These are phyloP conservation scores for Limnomonas spitsbergensis DNA, from an alignment of 139 green algal species.

Conservation along the genomic window DNA sequence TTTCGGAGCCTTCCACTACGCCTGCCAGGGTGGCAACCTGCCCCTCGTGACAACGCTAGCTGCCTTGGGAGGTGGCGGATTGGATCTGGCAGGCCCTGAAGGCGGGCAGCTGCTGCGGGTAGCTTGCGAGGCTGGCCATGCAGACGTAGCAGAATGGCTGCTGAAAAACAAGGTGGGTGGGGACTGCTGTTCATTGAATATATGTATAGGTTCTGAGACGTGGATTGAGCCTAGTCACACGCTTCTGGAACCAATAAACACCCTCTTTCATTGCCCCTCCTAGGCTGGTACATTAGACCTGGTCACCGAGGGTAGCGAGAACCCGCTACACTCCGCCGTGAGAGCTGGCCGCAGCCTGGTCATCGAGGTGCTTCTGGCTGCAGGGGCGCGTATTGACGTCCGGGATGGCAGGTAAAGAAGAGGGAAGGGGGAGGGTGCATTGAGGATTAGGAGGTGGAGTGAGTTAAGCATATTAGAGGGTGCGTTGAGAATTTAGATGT, in stretches of 20 bases:
- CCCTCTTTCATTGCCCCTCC: too few species aligned
- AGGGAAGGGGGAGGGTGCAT: not conserved
- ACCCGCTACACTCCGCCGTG: not conserved
- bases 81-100: not conserved
- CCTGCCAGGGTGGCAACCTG: slow-evolving; percentile 20
- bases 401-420: slow-evolving; percentile 6
- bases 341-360: not conserved
- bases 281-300: not conserved
- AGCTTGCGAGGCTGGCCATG: slow-evolving; percentile 20
- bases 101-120: slow-evolving; percentile 27
- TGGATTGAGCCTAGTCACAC: too few species aligned
- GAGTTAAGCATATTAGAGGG: too few species aligned
- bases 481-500: too few species aligned
- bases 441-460: not conserved
- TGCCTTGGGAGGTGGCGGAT: not conserved
- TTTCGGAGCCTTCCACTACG: slow-evolving; percentile 22
- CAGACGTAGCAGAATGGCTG: slow-evolving; percentile 27
- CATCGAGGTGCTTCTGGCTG: slow-evolving; percentile 3
- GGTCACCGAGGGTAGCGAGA: not conserved
- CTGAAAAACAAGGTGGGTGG: slow-evolving; percentile 1
- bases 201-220: too few species aligned
- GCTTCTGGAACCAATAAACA: too few species aligned
- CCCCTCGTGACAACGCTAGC: slow-evolving; percentile 11
- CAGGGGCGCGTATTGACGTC: slow-evolving; percentile 6
- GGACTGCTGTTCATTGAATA: too few species aligned